A percentile compares a stretch with the other conserved stretches of the same genome.
Evolutionary conservation across 306 rosid species (phyloP).

Genomic region (Pterocarpus santalinus): DNA sequence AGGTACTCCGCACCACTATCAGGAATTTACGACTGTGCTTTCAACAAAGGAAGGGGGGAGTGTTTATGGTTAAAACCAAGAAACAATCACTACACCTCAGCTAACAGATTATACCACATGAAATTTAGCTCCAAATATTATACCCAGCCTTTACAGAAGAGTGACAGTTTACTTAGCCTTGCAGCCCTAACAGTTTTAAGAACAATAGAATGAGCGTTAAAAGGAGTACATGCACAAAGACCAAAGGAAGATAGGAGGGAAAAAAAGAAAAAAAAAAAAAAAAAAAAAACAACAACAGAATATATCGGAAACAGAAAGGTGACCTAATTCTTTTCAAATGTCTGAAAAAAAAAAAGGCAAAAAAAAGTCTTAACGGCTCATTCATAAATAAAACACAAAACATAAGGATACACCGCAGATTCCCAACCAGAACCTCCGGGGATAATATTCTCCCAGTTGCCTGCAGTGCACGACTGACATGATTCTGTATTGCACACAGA

Average conservation of each 20-base stretch:
- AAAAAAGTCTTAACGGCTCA: not conserved
- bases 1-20: too few relatives aligned
- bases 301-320: not conserved
- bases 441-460: constrained; percentile 83
- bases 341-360: not conserved
- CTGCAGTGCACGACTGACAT: constrained; percentile 90
- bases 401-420: constrained; percentile 87
- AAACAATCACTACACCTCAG: not conserved
- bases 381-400: constrained; percentile 2
- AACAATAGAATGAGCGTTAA: not conserved
- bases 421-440: constrained; percentile 79
- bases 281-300: too few relatives aligned
- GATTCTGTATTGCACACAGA: constrained; percentile 94
- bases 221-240: not conserved
- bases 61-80: not conserved
- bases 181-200: not conserved
- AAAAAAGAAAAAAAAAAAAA: too few relatives aligned
- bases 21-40: too few relatives aligned
- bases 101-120: constrained; percentile 7
- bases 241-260: not conserved
- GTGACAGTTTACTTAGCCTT: not conserved
- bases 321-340: not conserved
- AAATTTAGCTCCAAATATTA: not conserved
- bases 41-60: too few relatives aligned
- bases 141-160: not conserved